Conservation (phyloP, 306 rosid genomes). For the Oemleria cerasiformis region DNA sequence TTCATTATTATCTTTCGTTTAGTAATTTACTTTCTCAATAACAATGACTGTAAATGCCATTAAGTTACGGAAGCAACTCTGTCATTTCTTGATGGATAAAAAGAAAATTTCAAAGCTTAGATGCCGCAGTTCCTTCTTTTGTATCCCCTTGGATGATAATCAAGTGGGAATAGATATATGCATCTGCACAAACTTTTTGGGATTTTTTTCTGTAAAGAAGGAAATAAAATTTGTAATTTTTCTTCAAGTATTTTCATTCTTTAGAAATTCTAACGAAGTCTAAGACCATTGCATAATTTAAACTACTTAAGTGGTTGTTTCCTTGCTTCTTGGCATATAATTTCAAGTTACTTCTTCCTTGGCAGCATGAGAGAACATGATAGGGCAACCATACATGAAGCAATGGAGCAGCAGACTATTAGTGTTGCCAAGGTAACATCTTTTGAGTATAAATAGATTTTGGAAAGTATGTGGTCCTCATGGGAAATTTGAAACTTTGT, state of each 20-base stretch:
- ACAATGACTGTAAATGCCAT: background rate
- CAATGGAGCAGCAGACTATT: constrained; percentile 99
- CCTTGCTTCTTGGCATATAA: constrained; percentile 14
- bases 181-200: background rate
- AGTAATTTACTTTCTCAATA: background rate
- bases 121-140: background rate
- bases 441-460: background rate
- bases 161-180: background rate
- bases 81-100: background rate
- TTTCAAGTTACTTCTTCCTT: constrained; percentile 24
- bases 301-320: constrained; percentile 5
- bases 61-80: background rate
- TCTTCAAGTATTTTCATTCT: background rate
- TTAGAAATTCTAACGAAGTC: background rate
- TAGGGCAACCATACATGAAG: constrained; percentile 97
- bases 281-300: background rate
- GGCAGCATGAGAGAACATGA: constrained; percentile 96
- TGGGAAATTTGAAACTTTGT: background rate
- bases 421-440: constrained; percentile 90
- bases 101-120: background rate
- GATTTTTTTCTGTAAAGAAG: background rate
- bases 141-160: background rate
- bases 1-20: no score
- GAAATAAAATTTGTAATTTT: background rate
- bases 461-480: background rate